Percentiles rank a stretch among this genome's conserved stretches.
These are phyloP conservation scores for Teratosphaeria nubilosa DNA, from an alignment of 2,329 filamentous ascomycete species.

Conservation along the genomic window DNA sequence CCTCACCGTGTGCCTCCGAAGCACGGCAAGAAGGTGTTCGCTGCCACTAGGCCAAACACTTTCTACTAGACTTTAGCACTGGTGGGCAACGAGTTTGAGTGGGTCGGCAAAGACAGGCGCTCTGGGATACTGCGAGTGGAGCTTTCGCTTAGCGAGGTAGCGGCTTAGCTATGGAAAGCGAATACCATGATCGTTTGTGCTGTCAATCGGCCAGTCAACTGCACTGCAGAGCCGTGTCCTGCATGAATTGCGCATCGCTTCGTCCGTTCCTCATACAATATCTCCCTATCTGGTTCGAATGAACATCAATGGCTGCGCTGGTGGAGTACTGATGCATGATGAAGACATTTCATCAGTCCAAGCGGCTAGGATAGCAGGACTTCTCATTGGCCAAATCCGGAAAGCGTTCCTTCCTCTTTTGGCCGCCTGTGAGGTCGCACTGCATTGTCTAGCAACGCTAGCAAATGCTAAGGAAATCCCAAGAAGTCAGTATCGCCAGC, in stretches of 20 bases:
- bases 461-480: no score
- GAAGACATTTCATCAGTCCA: no score
- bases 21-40: conserved; percentile 81
- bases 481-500: background rate
- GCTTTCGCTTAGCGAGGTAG: background rate
- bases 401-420: background rate
- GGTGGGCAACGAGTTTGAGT: background rate
- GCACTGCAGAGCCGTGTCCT: background rate
- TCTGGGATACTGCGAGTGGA: background rate
- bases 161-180: background rate
- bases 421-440: background rate
- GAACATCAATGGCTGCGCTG: background rate
- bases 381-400: background rate
- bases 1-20: conserved; percentile 87
- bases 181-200: background rate
- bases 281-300: background rate
- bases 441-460: no score
- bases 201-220: background rate
- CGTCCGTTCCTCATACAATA: background rate
- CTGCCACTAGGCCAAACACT: conserved; percentile 85
- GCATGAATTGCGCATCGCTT: background rate
- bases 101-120: background rate
- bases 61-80: conserved; percentile 60
- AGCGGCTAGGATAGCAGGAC: background rate
- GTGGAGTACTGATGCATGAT: background rate